Evolutionary conservation across 805 yeast species (phyloP), one percentile per base, ranked within the genome.

Genomic region (Candida verbasci): DNA sequence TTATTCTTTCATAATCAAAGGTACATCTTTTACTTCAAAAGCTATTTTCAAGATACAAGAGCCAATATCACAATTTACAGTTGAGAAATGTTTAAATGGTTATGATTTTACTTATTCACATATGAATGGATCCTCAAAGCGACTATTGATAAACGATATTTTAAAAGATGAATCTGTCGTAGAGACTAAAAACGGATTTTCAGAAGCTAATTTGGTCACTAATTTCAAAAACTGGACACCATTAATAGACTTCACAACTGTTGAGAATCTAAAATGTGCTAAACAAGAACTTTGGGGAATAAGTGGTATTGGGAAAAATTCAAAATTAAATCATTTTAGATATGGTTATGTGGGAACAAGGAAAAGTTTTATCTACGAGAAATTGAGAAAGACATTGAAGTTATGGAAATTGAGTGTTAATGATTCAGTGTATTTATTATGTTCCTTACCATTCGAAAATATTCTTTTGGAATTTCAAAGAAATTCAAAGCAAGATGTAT

Each of bases 141-240:
- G 62, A 36, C 40, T 67, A 8, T 33, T 57, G 3, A 45, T 70
- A 4, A 43, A 50, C 1, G 50, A 50, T 3, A 39, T 65, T 9
- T 17, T 24, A 24, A 17, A 23, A 7, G 16, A 23, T 11, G 28
- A 31, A n/a, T 6, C 11, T n/a, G 28, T 7, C 9, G 17, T 11
- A 5, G 28, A 31, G 12, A 9, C 4, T 3, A 23, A 17, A n/a
- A 17, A 3, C 14, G 41, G 46, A 1, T 59, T 49, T 31, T 56
- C 56, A 17, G 45, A 37, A 20, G 59, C 56, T 5, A 43, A 43
- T 18, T 35, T 61, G 6, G 23, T 57, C 2, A 47, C 48, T 2
- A 65, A 56, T 36, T 65, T 59, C 48, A 58, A 56, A 24, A 70
- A 65, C 42, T 73, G 79, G 78, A 60, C 76, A 0, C 78, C 78